phyloP scores from a whole-genome alignment of 495 filamentous ascomycete genomes.

The Neurospora sp. region DNA sequence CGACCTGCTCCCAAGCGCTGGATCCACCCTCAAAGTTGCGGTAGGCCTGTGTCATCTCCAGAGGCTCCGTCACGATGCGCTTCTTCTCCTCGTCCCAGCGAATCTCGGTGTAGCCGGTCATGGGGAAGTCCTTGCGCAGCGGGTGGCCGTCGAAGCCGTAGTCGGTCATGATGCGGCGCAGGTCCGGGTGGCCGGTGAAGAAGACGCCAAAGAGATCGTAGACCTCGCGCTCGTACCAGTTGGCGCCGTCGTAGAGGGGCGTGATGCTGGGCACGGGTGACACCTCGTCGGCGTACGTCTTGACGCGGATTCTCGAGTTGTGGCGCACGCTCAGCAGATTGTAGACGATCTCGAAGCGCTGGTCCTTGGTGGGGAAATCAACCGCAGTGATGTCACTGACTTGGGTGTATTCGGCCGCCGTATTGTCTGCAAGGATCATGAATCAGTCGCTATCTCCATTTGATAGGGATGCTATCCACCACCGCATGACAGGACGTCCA shows the following conservation, averaged over 20 bases:
- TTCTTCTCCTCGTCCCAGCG: constrained; percentile 99
- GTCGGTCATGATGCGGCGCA: constrained; percentile 98
- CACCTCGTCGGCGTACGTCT: constrained; percentile 97
- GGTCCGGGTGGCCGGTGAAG: constrained; percentile 89
- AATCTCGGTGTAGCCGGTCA: constrained; percentile 98
- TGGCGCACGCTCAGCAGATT: constrained; percentile 91
- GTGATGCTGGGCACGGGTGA: constrained; percentile 87
- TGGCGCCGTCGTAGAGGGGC: constrained; percentile 80
- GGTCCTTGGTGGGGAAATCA: constrained; percentile 87
- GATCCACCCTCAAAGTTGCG: constrained; percentile 91
- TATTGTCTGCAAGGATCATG: constrained; percentile 51
- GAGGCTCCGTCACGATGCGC: constrained; percentile 91
- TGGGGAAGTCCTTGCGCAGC: constrained; percentile 92
- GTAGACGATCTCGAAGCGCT: constrained; percentile 98
- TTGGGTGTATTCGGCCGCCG: constrained; percentile 91
- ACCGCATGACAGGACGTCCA: constrained; percentile 3
- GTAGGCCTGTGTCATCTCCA: constrained; percentile 98
- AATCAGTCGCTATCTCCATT: not conserved
- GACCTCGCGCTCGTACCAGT: constrained; percentile 98
- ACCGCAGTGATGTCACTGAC: constrained; percentile 86
- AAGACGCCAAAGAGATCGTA: constrained; percentile 98
- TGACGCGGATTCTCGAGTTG: constrained; percentile 93
- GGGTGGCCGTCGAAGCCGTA: constrained; percentile 99
- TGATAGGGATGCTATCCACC: not conserved
- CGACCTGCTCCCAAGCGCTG: constrained; percentile 83